Evolutionary conservation across 441 rosid genomes (phyloP).

Genomic region (Omphalea diandra): DNA sequence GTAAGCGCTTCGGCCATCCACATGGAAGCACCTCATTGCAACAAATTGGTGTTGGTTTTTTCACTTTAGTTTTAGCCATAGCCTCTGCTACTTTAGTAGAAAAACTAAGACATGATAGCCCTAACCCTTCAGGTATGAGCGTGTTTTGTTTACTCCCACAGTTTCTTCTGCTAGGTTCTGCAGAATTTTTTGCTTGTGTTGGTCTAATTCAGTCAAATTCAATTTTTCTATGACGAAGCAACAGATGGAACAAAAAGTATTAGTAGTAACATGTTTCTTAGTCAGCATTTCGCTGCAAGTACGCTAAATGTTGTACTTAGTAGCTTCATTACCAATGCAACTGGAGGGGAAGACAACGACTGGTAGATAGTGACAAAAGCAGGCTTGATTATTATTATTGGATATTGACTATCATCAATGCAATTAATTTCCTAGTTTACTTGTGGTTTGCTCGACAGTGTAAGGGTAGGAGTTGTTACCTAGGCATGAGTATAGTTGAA

Average conservation of each 20-base stretch:
- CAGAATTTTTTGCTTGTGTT: slow-evolving; percentile 57
- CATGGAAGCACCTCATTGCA: slow-evolving; percentile 61
- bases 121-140: slow-evolving; percentile 21
- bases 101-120: slow-evolving; percentile 32
- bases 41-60: slow-evolving; percentile 61
- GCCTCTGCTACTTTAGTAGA: slow-evolving; percentile 52
- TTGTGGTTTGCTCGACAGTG: slow-evolving; percentile 37
- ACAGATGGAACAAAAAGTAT: slow-evolving; percentile 69
- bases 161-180: slow-evolving; percentile 42
- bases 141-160: slow-evolving; percentile 66
- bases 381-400: slow-evolving; percentile 54
- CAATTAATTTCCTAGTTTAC: slow-evolving; percentile 41
- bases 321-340: slow-evolving; percentile 34
- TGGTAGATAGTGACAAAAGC: slow-evolving; percentile 53
- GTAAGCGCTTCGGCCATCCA: slow-evolving; percentile 39
- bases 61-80: slow-evolving; percentile 43
- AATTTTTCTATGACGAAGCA: slow-evolving; percentile 67
- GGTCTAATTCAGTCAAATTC: slow-evolving; percentile 74
- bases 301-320: slow-evolving; percentile 45
- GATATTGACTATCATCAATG: slow-evolving; percentile 48
- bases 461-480: slow-evolving; percentile 32
- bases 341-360: slow-evolving; percentile 49
- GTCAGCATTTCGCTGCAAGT: slow-evolving; percentile 47
- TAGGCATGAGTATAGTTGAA: background rate
- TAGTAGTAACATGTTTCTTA: slow-evolving; percentile 47